Evolutionary conservation across 2,329 filamentous ascomycete genomes (phyloP), one percentile per base, ranked within the genome.

Genomic region (Scedosporium apiospermum): DNA sequence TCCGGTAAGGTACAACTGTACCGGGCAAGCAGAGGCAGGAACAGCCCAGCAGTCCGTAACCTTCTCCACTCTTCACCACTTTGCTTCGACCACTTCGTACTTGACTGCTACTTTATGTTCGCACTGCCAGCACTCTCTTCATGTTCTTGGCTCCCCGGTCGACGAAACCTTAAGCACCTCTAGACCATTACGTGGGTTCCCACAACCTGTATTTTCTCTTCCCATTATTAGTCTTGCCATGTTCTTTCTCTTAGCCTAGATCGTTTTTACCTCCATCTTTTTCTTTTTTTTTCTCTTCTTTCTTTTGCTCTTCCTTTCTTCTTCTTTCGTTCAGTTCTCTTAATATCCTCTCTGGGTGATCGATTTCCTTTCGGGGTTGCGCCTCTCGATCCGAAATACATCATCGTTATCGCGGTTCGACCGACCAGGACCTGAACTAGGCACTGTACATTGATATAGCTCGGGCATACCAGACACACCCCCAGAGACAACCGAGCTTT

Each of bases 131-230:
- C 34, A 38, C 34, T 12, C 10, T 38, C 10, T 38, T 38, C 34
- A 38, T 38, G 34, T 26, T 60, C 58, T 53, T 53, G 42, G 42
- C 51, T 23, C 59, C 23, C 51, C 7, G 26, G 44, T 21, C 44
- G 44, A 51, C 59, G 59, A 53, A 61, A 61, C 59, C 59, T 61
- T 61, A 51, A 51, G 58, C n/a, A 18, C 23, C 34, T 38, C 26
- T 27, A 53, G 23, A 16, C 59, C 59, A 41, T 53, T 38, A 34
- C 59, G 44, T 55, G 51, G 51, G 12, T 55, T 23, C 30, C 51
- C 51, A 55, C 21, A 55, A 38, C 38, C 44, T 26, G 18, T 42
- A 26, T n/a, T 58, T 58, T 34, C 55, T 34, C n/a, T 58, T 58
- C 21, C 23, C 26, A 14, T 44, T 60, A 60, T 60, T 60, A 44